These are phyloP conservation scores for Bipolaris oryzae DNA, from an alignment of 2,329 filamentous ascomycete species.

Conservation along the genomic window DNA sequence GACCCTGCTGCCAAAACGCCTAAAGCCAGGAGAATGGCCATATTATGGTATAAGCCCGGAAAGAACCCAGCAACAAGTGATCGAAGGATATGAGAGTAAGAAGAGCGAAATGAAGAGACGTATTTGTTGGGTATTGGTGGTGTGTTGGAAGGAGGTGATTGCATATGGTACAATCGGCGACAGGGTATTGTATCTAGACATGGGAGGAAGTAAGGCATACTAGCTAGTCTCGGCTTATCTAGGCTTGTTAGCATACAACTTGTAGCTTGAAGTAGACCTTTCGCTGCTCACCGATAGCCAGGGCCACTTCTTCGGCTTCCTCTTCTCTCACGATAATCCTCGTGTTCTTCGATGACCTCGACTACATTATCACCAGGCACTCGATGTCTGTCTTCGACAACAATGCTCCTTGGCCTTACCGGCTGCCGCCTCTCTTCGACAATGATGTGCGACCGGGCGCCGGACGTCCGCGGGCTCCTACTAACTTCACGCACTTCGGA, in stretches of 20 bases:
- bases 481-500: conserved; percentile 48
- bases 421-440: conserved; percentile 47
- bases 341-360: conserved; percentile 64
- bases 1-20: conserved; percentile 13
- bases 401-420: conserved; percentile 44
- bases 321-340: conserved; percentile 47
- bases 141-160: neutral
- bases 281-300: conserved; percentile 56
- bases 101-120: neutral
- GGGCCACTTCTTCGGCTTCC: conserved; percentile 45
- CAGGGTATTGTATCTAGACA: neutral
- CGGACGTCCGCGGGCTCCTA: conserved; percentile 42
- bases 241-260: neutral
- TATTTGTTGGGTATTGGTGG: conserved; percentile 11
- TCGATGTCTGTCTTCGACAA: conserved; percentile 53
- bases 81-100: neutral
- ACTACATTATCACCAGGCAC: conserved; percentile 61
- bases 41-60: conserved; percentile 18
- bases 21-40: conserved; percentile 5
- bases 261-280: neutral
- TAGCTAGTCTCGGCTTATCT: conserved; percentile 10
- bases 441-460: conserved; percentile 43
- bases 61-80: neutral
- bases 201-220: neutral
- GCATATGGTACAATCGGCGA: neutral